Percentiles rank a stretch among this genome's conserved stretches.
Evolutionary conservation across 225 moss, liverwort and hornwort species (phyloP).

Genomic region (Thuidium tamariscinum): DNA sequence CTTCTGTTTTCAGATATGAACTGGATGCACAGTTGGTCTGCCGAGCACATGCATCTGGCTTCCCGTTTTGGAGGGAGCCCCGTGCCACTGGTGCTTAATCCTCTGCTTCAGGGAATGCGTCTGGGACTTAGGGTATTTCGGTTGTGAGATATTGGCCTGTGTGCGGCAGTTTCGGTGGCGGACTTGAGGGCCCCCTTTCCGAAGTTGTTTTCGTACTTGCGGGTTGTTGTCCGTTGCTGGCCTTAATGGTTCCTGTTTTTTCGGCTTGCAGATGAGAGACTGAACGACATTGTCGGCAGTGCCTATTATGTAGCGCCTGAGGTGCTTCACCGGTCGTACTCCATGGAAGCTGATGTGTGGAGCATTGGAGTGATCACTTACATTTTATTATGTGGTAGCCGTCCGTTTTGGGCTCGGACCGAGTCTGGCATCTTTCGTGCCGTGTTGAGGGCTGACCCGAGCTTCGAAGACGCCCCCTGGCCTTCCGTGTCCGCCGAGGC

Average conservation of each 20-base stretch:
- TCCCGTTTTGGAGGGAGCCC: background rate
- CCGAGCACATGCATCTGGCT: background rate
- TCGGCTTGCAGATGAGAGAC: constrained; percentile 72
- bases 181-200: background rate
- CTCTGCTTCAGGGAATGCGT: background rate
- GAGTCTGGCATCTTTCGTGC: constrained; percentile 95
- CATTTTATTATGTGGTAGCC: constrained; percentile 88
- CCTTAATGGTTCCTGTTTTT: too few species aligned
- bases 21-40: background rate
- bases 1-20: background rate
- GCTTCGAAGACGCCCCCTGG: constrained; percentile 94
- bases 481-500: constrained; percentile 84
- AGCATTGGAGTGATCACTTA: constrained; percentile 96
- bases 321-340: constrained; percentile 87
- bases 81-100: background rate
- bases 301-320: constrained; percentile 95
- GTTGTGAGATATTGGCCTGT: background rate
- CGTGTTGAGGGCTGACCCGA: constrained; percentile 85
- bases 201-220: too few species aligned
- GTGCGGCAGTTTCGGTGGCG: background rate
- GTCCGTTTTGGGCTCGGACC: constrained; percentile 91
- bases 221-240: background rate
- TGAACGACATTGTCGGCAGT: constrained; percentile 94
- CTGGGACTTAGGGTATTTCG: background rate
- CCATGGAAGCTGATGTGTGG: constrained; percentile 99